phyloP scores from a whole-genome alignment of 768 basidiomycete species.

The Russula olivacea region DNA sequence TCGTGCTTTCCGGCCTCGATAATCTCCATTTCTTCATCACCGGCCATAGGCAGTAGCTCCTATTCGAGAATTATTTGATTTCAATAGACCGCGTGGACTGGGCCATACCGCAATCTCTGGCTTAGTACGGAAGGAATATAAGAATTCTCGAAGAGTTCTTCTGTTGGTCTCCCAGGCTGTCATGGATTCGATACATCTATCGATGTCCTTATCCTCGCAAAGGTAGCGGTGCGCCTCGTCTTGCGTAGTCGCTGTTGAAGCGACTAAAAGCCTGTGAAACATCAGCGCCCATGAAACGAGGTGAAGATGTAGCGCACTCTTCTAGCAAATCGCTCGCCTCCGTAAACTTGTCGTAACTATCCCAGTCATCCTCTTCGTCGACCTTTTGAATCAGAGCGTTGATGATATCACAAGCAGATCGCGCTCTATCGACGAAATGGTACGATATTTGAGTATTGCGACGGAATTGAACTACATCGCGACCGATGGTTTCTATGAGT shows the following conservation, averaged over 20 bases:
- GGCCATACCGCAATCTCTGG: conserved; percentile 12
- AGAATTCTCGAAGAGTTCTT: not conserved
- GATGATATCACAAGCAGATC: conserved; percentile 15
- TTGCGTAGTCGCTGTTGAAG: conserved; percentile 7
- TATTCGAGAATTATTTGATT: not conserved
- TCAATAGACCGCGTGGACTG: not conserved
- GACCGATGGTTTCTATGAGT: conserved; percentile 18
- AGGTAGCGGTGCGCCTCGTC: conserved; percentile 15
- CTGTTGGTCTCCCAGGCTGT: conserved; percentile 15
- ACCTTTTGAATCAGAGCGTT: conserved; percentile 18
- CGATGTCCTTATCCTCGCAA: conserved; percentile 12
- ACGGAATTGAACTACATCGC: conserved; percentile 22
- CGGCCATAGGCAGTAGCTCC: not conserved
- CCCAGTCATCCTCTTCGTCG: conserved; percentile 21
- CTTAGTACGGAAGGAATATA: not conserved
- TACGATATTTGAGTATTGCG: conserved; percentile 24
- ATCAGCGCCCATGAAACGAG: not conserved
- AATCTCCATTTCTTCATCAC: conserved; percentile 7
- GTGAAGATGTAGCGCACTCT: conserved; percentile 3
- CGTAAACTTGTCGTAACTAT: conserved; percentile 21
- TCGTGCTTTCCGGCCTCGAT: conserved; percentile 19
- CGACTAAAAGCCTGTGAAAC: conserved; percentile 6
- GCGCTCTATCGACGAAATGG: conserved; percentile 17
- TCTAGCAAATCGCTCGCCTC: conserved; percentile 18
- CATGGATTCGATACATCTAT: conserved; percentile 10